These are phyloP conservation scores for Dentipellis sp. DNA, from an alignment of 768 basidiomycete genomes.

Conservation along the genomic window DNA sequence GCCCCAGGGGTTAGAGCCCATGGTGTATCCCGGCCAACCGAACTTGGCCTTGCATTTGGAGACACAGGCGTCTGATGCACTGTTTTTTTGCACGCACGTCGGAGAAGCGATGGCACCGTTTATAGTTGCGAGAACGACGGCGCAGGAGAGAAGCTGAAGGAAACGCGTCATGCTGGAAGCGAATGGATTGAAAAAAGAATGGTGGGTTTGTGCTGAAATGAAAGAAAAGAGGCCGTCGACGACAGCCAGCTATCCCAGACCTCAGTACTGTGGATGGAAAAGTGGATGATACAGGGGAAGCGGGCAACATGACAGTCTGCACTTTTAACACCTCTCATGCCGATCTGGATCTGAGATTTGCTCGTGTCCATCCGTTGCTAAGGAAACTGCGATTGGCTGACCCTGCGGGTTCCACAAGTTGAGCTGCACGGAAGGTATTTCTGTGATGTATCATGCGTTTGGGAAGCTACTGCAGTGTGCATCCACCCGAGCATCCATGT, in stretches of 20 bases:
- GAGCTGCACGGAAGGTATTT: too few species aligned
- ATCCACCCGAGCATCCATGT: too few species aligned
- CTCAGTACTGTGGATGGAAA: conserved; percentile 8
- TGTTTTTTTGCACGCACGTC: background rate
- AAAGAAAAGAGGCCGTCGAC: conserved; percentile 11
- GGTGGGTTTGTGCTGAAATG: conserved; percentile 1
- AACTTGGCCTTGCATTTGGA: conserved; percentile 8
- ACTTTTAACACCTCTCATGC: too few species aligned
- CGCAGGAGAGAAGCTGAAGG: conserved; percentile 19
- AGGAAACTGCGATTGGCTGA: too few species aligned
- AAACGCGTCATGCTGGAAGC: conserved; percentile 16
- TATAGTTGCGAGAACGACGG: conserved; percentile 9
- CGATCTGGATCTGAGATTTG: too few species aligned
- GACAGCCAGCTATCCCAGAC: conserved; percentile 16
- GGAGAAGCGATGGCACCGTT: conserved; percentile 8
- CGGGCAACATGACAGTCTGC: background rate
- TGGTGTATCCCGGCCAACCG: conserved; percentile 31
- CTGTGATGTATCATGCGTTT: too few species aligned
- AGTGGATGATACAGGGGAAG: conserved; percentile 16
- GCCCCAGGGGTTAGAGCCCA: conserved; percentile 51
- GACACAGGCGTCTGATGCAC: conserved; percentile 1
- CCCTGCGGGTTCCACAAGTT: too few species aligned
- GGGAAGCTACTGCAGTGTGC: too few species aligned
- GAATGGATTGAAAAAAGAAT: conserved; percentile 16
- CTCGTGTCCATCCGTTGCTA: too few species aligned